These are phyloP conservation scores for Aschersonia sp. DNA, from an alignment of 2,329 filamentous ascomycete genomes.

Conservation along the genomic window DNA sequence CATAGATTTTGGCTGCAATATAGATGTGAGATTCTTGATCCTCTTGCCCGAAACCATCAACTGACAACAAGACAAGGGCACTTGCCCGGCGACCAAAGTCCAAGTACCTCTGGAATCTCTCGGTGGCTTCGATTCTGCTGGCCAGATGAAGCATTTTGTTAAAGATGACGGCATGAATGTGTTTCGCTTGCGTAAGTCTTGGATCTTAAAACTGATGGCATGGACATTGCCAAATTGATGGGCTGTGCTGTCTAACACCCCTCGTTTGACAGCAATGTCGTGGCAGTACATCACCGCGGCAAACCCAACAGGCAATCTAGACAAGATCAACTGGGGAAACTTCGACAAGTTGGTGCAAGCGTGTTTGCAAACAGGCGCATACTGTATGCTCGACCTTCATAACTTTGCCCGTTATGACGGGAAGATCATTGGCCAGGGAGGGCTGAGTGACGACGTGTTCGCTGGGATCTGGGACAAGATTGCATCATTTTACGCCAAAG, in stretches of 20 bases:
- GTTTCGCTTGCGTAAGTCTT: constrained; percentile 31
- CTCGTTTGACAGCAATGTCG: constrained; percentile 16
- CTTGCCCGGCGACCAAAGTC: constrained; percentile 19
- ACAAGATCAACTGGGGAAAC: constrained; percentile 29
- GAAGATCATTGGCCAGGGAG: constrained; percentile 49
- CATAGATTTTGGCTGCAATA: constrained; percentile 32
- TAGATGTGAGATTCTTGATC: constrained; percentile 19
- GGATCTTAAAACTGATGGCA: too few relatives aligned
- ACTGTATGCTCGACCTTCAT: constrained; percentile 45
- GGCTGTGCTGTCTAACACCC: not conserved
- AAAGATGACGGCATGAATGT: constrained; percentile 36
- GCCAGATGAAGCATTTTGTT: constrained; percentile 43
- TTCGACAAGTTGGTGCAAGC: constrained; percentile 42
- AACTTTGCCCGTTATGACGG: constrained; percentile 48
- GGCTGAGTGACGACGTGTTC: constrained; percentile 43
- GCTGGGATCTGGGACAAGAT: constrained; percentile 41
- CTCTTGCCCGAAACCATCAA: not conserved
- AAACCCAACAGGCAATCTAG: constrained; percentile 32
- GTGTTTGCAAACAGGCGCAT: constrained; percentile 39
- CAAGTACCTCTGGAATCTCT: constrained; percentile 18
- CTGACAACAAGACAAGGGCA: constrained; percentile 14
- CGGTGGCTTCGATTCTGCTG: constrained; percentile 23
- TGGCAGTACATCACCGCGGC: constrained; percentile 47
- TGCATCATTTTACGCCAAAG: constrained; percentile 41
- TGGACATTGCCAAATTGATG: too few relatives aligned